Base-by-base conservation (phyloP, 768 basidiomycete genomes). In the Paxillus rubicundulus region DNA sequence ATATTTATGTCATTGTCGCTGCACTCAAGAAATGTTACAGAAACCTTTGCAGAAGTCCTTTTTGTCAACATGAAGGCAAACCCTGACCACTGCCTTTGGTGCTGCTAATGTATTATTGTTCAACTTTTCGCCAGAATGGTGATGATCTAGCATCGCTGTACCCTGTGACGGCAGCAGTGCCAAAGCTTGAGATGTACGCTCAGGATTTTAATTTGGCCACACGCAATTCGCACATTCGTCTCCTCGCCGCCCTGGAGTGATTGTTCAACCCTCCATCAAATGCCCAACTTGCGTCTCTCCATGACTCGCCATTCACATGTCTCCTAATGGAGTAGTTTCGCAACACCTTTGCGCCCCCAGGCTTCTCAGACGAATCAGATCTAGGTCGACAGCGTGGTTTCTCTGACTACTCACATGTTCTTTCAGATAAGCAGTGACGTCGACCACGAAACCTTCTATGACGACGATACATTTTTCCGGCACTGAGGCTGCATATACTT, bases 211-310 rank as follows among this genome's bases (percentile, higher is more conserved):
- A n/a, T 41, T 34, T 40, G 10, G 82, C 84, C 10, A 85, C 59
- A 47, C 77, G 68, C 36, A 84, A 60, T 43, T 77, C 71, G n/a
- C 60, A 56, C 76, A 85, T 74, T 40, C 74, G 69, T 57, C 69
- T 70, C 55, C 68, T 73, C 13, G 84, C 83, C 4, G 78, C 77
- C n/a, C 77, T 72, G 13, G 84, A 83, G 59, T 89, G 87, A 50
- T 82, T 82, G 61, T 89, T 92, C 60, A 87, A 69, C 13, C 86
- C 87, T 14, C 87, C 86, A 50, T 78, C 74, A 70, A 87, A 89
- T 1, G 86, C 84, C 76, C 79, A 80, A 6, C 77, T 77, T 0
- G 84, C 83, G 43, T 84, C 76, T 50, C 66, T 68, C 67, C 72
- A 66, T 3, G 37, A 17, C 30, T 17, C 36, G 36, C 45, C 7